Conservation (phyloP, 805 yeast genomes). For the Kodamaea jinghongensis region DNA sequence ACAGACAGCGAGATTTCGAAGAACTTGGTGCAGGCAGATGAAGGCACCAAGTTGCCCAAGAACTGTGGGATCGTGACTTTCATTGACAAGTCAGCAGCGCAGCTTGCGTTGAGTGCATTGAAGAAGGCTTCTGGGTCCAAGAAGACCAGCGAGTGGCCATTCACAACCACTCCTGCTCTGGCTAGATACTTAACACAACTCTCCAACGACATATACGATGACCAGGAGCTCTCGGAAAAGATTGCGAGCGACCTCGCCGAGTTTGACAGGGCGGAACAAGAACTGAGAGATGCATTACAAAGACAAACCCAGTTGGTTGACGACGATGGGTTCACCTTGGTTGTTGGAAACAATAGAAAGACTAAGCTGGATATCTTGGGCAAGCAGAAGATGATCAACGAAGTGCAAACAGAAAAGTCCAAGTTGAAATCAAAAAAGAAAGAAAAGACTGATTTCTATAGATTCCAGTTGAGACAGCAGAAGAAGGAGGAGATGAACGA, state of each 20-base stretch:
- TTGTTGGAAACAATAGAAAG: constrained; percentile 83
- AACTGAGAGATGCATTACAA: constrained; percentile 52
- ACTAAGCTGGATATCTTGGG: constrained; percentile 71
- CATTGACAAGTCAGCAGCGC: constrained; percentile 66
- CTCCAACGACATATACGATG: constrained; percentile 40
- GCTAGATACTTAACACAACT: constrained; percentile 42
- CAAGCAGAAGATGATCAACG: constrained; percentile 42
- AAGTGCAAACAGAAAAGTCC: constrained; percentile 35
- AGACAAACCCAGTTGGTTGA: constrained; percentile 66
- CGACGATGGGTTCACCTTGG: constrained; percentile 92
- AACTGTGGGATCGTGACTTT: constrained; percentile 73
- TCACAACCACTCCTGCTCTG: constrained; percentile 31
- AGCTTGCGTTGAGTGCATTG: constrained; percentile 62
- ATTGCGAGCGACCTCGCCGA: constrained; percentile 62
- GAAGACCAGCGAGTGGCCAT: constrained; percentile 38
- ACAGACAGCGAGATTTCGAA: constrained; percentile 47
- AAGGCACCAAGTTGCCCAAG: constrained; percentile 55
- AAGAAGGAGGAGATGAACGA: constrained; percentile 93
- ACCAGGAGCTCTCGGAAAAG: constrained; percentile 49
- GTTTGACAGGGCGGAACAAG: constrained; percentile 70
- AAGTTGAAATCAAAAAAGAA: constrained; percentile 59
- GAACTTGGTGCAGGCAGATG: constrained; percentile 18
- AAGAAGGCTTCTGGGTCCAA: constrained; percentile 41
- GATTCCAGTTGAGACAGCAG: constrained; percentile 92
- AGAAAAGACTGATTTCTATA: constrained; percentile 87